Conservation (phyloP, 441 rosid species). For the Gossypium davidsonii region DNA sequence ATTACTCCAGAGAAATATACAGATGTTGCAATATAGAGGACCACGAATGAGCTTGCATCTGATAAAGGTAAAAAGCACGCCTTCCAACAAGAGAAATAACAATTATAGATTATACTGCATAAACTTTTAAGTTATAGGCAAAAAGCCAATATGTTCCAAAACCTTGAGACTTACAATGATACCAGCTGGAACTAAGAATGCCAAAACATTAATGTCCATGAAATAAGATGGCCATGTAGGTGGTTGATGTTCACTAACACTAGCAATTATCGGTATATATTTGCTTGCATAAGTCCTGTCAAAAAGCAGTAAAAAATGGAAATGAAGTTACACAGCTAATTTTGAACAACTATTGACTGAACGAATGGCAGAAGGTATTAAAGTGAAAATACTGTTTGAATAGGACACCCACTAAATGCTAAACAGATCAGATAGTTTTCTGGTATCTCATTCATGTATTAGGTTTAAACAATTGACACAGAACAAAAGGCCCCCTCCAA, state of each 20-base stretch:
- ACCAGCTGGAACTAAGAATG: slow-evolving; percentile 99
- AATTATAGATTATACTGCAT: slow-evolving; percentile 2
- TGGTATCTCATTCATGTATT: neutral
- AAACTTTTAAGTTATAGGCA: neutral
- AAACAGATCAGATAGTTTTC: neutral
- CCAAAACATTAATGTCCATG: slow-evolving; percentile 99
- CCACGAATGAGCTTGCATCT: slow-evolving; percentile 90
- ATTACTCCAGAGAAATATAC: slow-evolving; percentile 99
- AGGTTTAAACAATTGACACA: neutral
- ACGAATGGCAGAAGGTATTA: neutral
- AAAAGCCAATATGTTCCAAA: slow-evolving; percentile 9
- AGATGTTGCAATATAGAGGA: slow-evolving; percentile 89
- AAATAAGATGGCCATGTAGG: slow-evolving; percentile 99
- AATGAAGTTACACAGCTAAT: neutral
- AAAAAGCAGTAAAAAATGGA: slow-evolving; percentile 8
- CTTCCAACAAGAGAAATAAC: slow-evolving; percentile 42
- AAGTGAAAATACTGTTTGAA: neutral
- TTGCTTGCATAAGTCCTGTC: slow-evolving; percentile 99
- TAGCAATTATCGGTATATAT: slow-evolving; percentile 97
- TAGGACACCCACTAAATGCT: neutral
- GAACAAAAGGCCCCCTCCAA: neutral
- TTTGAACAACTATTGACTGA: neutral
- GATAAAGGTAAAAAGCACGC: slow-evolving; percentile 97
- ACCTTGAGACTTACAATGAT: slow-evolving; percentile 62
- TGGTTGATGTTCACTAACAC: slow-evolving; percentile 99